These are phyloP conservation scores for Claviceps arundinis DNA, from an alignment of 2,329 filamentous ascomycete genomes.

Conservation along the genomic window DNA sequence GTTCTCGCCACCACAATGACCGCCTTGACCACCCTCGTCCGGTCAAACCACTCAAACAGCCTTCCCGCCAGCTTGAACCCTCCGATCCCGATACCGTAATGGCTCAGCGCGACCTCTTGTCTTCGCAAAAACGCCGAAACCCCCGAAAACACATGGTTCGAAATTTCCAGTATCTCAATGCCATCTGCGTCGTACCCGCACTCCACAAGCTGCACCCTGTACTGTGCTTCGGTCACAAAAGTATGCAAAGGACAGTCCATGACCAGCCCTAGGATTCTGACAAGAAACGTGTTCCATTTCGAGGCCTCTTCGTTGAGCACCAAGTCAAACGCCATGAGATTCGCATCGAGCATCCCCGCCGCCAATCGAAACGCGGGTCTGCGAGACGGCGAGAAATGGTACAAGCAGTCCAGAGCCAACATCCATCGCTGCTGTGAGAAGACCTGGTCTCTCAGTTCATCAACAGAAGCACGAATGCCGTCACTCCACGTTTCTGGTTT, in stretches of 20 bases:
- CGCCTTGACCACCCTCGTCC: conserved; percentile 20
- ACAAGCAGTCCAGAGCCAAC: conserved; percentile 41
- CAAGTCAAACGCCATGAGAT: conserved; percentile 43
- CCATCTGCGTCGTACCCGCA: conserved; percentile 31
- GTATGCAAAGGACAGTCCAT: conserved; percentile 35
- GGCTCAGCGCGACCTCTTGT: conserved; percentile 19
- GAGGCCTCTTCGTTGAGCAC: conserved; percentile 23
- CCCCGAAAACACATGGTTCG: conserved; percentile 37
- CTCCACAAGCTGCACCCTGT: conserved; percentile 28
- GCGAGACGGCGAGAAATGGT: conserved; percentile 42
- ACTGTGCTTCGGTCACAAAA: conserved; percentile 32
- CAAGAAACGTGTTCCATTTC: conserved; percentile 16
- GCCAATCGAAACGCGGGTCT: conserved; percentile 30
- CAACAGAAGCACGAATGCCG: conserved; percentile 12
- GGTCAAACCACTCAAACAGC: conserved; percentile 26
- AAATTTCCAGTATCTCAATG: conserved; percentile 36
- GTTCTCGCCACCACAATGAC: conserved; percentile 20
- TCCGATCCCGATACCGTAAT: conserved; percentile 21
- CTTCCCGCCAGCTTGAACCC: conserved; percentile 23
- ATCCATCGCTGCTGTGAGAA: conserved; percentile 32
- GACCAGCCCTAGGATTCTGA: conserved; percentile 30
- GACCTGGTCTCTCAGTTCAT: conserved; percentile 12
- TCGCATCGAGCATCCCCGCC: conserved; percentile 26
- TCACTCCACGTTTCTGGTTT: conserved; percentile 28
- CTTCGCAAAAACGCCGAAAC: conserved; percentile 29